Base-by-base conservation (phyloP, 768 basidiomycete species). In the Thelephora ganbajun region DNA sequence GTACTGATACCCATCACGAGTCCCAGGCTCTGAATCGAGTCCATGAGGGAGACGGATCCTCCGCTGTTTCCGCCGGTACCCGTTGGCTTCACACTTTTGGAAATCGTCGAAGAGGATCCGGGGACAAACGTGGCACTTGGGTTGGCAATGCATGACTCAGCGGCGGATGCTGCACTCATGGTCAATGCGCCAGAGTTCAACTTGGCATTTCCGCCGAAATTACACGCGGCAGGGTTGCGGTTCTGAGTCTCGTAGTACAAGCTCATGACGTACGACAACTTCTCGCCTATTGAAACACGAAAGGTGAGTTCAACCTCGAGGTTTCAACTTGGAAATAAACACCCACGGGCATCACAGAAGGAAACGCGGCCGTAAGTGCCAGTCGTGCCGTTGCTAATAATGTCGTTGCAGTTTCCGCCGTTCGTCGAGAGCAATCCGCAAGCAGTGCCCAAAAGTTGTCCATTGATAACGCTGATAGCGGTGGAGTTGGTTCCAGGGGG, bases 191-290 rank as follows among this genome's bases (percentile, higher is more conserved):
- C 59, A 13, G 66, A 11, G 56, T 86, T 85, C 53, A 88, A 68
- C 13, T 86, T 88, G 5, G 80, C 91, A 58, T 96, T 96, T 6
- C 91, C 89, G 46, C 63, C 62, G 59, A 96, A 94, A 66, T 73
- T 76, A 65, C 91, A 94, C 6, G 85, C 70, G 45, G 73, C 66
- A 6, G 66, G 57, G 47, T 79, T 65, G 51, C 74, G 72, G 60
- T 73, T 73, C 48, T 74, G 74, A 26, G 68, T 60, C 56, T 84
- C 77, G 58, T 82, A 93, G 61, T 74, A 90, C 50, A 79, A 67
- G 61, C 76, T 83, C 77, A 93, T 84, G 43, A 82, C 79, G 60
- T 76, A 94, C 18, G 84, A 87, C 33, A 90, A 64, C 69, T 89
- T 83, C 63, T 83, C 71, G 36, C 74, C 87, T 87, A 51, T 36